These are phyloP conservation scores for Houttuynia cordata DNA, from an alignment of 164 flowering plant genomes.

Conservation along the genomic window DNA sequence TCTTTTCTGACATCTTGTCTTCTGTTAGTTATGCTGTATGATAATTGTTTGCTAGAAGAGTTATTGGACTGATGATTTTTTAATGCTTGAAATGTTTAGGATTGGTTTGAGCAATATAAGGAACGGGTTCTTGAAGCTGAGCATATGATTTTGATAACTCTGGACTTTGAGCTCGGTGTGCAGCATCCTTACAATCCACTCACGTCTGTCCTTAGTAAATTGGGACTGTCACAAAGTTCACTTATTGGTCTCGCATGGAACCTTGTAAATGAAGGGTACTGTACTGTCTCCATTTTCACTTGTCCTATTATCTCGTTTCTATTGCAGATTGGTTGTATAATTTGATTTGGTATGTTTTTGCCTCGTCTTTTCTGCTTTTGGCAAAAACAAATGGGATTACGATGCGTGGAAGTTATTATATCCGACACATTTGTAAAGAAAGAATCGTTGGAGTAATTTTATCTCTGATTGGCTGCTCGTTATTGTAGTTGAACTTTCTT, in stretches of 20 bases:
- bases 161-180: constrained; percentile 86
- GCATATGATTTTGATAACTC: constrained; percentile 74
- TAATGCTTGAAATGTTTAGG: constrained; percentile 34
- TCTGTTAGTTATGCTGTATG: neutral
- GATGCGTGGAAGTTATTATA: too few relatives aligned
- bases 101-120: constrained; percentile 88
- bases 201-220: constrained; percentile 64
- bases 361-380: neutral
- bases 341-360: neutral
- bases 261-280: constrained; percentile 96
- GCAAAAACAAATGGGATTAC: too few relatives aligned
- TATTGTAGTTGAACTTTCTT: neutral
- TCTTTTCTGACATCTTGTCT: too few relatives aligned
- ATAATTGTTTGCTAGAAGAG: neutral
- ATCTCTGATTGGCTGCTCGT: neutral
- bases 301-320: neutral
- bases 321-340: neutral
- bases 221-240: constrained; percentile 67
- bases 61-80: neutral
- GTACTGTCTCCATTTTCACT: neutral
- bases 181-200: constrained; percentile 84
- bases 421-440: too few relatives aligned
- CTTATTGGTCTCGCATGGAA: constrained; percentile 69
- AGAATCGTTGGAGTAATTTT: too few relatives aligned
- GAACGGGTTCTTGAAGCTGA: constrained; percentile 82